Base-by-base conservation (phyloP, 495 filamentous ascomycete genomes). In the Corynascus novoguineensis region DNA sequence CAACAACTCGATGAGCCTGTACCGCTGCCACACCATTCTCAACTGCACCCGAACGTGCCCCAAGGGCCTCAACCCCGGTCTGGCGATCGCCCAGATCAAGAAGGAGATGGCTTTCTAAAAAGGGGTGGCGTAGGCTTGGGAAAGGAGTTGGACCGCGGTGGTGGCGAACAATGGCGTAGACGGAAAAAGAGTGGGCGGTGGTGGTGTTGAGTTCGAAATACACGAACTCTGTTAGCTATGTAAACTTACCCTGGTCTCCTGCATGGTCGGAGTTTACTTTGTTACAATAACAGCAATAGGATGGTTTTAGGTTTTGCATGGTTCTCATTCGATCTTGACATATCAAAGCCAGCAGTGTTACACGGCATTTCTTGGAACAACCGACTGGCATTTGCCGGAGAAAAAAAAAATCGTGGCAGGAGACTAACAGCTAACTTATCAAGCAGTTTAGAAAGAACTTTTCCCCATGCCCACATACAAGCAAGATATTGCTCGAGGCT, bases 1-100 rank as follows among this genome's bases (percentile, higher is more conserved):
- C 64, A 91, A 98, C 77, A 98, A 98, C 78, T 91, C 86, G 71
- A 98, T 98, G 93, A 92, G 87, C 76, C 68, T 98, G 68, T 98
- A 97, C 81, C 82, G 93, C 64, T 98, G 93, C 82, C 93, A 98
- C 81, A 98, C 93, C 55, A 98, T 98, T 72, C 81, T 98, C 64
- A 98, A 98, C 80, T 98, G 93, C 84, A 86, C 89, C 60, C 80
- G 87, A 71, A 95, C 92, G 54, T 98, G 93, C 74, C 93, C 93
- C 67, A 98, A 98, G 88, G 93, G 93, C 27, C 75, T 98, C 69
- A 98, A 97, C 78, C 93, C 93, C 17, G 93, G 88, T 44, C 79
- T 85, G 63, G 93, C 93, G 4, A 96, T 98, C 78, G 90, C 90
- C 57, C 85, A 95, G 83, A 95, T 96, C 75, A 98, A 97, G 87